A percentile compares a stretch with the other conserved stretches of the same genome.
Evolutionary conservation across 192 early-diverging fungal species (phyloP).

Genomic region (Fimicolochytrium jonesii): DNA sequence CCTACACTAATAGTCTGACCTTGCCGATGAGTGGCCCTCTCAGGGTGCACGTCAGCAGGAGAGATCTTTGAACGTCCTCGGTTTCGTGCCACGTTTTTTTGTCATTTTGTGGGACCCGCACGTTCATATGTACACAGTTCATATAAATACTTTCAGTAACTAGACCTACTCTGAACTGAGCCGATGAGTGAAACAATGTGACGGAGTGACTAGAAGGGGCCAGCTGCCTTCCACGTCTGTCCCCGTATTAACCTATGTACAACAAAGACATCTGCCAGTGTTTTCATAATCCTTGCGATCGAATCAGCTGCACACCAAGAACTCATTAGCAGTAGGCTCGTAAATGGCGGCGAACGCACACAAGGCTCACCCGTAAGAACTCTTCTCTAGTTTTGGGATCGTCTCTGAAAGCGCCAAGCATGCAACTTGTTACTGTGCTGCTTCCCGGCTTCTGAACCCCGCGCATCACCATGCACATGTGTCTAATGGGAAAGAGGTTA

Average conservation of each 20-base stretch:
- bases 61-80: too few species aligned
- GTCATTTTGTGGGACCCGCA: too few species aligned
- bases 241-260: too few species aligned
- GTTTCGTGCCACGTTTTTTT: too few species aligned
- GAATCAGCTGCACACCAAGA: neutral
- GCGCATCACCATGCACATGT: constrained; percentile 97
- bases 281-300: neutral
- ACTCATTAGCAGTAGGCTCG: neutral
- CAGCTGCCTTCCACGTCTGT: too few species aligned
- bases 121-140: too few species aligned
- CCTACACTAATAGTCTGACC: constrained; percentile 9
- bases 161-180: too few species aligned
- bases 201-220: too few species aligned
- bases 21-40: constrained; percentile 30
- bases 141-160: too few species aligned
- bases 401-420: constrained; percentile 90
- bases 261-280: too few species aligned
- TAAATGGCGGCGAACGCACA: neutral
- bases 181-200: too few species aligned
- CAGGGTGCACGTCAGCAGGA: too few species aligned
- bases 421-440: constrained; percentile 88
- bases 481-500: constrained; percentile 41
- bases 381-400: constrained; percentile 93
- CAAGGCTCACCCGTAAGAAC: constrained; percentile 71
- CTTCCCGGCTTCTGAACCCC: constrained; percentile 97